Base-by-base conservation (phyloP, 2,329 filamentous ascomycete species). In the Scedosporium boydii region DNA sequence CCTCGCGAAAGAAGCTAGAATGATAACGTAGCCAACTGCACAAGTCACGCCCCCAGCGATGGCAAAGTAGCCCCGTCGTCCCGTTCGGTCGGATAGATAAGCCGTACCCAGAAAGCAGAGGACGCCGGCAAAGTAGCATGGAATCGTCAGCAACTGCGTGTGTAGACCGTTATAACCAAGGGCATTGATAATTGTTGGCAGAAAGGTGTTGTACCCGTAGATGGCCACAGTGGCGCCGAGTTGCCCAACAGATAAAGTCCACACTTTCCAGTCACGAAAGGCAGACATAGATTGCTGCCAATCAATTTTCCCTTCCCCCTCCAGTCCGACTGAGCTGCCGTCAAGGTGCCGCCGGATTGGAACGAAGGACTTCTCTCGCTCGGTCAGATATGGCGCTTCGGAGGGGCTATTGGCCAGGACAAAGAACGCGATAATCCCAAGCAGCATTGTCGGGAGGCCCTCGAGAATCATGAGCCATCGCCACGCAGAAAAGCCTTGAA, bases 121-220 rank as follows among this genome's bases (percentile, higher is more conserved):
- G 0, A 85, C 85, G 0, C 86, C 86, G 3, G 87, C 68, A 0
- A 79, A 78, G 64, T 89, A 89, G 70, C 85, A 87, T 1, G 87
- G 86, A 46, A 89, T 87, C 0, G 86, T 88, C 21, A 66, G 46
- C 21, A 66, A 61, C 48, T 66, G 65, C 16, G 59, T 56, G n/a
- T 56, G 53, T 4, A 56, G 14, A 10, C 53, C 21, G 53, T 21
- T 56, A 21, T 56, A 56, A 3, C 88, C 87, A 60, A 93, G 82
- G 3, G 82, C 85, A 51, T 83, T 78, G 71, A 93, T 91, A 66
- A 93, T 93, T 4, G 88, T 91, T 0, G 90, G 90, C 55, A 93
- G 75, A 70, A 93, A 93, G 0, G 88, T 91, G 23, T 16, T 18
- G 53, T 56, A 56, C 21, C n/a, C 16, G 53, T 56, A 65, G 6